A percentile compares a stretch with the other conserved stretches of the same genome.
These are phyloP conservation scores for Meyerozyma elateridarum DNA, from an alignment of 1,139 yeast species.

Conservation along the genomic window DNA sequence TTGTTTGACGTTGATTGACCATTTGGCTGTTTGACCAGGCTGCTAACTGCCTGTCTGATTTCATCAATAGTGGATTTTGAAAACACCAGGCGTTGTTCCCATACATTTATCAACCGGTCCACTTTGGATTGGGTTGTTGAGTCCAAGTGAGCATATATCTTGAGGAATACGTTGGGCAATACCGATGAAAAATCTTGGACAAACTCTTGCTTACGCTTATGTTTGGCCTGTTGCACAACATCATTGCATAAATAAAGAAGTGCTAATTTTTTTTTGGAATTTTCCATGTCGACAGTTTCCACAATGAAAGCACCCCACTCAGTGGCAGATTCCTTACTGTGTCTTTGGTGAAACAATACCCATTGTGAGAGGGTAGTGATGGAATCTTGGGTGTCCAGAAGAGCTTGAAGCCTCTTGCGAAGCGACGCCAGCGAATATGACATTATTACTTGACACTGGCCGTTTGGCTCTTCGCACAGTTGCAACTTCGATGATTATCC, in stretches of 20 bases:
- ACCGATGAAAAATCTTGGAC: constrained; percentile 52
- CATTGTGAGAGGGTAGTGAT: constrained; percentile 82
- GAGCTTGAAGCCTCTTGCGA: constrained; percentile 49
- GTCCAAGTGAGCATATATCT: constrained; percentile 32
- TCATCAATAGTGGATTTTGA: constrained; percentile 34
- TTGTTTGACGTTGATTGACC: neutral
- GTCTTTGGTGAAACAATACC: constrained; percentile 75
- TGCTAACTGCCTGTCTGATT: constrained; percentile 33
- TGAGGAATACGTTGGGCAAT: constrained; percentile 32
- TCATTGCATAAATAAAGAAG: constrained; percentile 76
- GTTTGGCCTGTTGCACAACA: constrained; percentile 75
- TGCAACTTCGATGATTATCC: too few relatives aligned
- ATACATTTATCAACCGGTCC: constrained; percentile 62
- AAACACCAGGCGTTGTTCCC: constrained; percentile 69
- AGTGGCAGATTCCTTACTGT: constrained; percentile 53
- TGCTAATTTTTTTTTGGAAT: constrained; percentile 34
- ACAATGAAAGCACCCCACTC: constrained; percentile 54
- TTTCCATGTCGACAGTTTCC: constrained; percentile 8
- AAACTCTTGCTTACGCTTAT: constrained; percentile 58
- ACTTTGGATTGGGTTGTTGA: constrained; percentile 49
- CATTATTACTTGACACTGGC: constrained; percentile 42
- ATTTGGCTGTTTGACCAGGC: constrained; percentile 14
- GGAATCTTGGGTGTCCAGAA: constrained; percentile 78
- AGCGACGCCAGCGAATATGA: constrained; percentile 59
- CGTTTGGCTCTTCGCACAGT: too few relatives aligned